phyloP scores from a whole-genome alignment of 1,139 yeast genomes.

The Wickerhamomyces sp. region DNA sequence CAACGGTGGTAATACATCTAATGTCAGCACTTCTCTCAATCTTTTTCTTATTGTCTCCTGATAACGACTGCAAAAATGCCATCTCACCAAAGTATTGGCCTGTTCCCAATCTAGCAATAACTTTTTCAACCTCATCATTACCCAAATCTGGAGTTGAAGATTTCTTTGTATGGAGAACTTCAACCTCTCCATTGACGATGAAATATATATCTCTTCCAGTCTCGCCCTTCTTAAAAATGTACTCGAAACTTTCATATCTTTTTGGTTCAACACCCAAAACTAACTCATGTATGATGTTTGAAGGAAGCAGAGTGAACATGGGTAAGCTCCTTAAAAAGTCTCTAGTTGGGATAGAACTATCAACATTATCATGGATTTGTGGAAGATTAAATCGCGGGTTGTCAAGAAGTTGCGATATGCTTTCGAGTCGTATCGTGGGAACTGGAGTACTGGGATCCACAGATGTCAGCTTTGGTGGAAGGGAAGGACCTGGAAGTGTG shows the following conservation, averaged over 20 bases:
- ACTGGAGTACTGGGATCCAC: slow-evolving; percentile 6
- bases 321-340: slow-evolving; percentile 54
- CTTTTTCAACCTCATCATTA: slow-evolving; percentile 29
- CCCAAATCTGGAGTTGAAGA: slow-evolving; percentile 14
- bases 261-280: slow-evolving; percentile 60
- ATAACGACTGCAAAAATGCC: slow-evolving; percentile 54
- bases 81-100: slow-evolving; percentile 76
- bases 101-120: slow-evolving; percentile 52
- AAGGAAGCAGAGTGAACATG: slow-evolving; percentile 51
- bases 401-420: background rate
- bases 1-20: slow-evolving; percentile 54
- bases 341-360: slow-evolving; percentile 49
- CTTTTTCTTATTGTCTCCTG: slow-evolving; percentile 25
- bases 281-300: slow-evolving; percentile 53
- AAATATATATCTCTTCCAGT: slow-evolving; percentile 60
- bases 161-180: slow-evolving; percentile 46
- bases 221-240: slow-evolving; percentile 55
- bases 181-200: slow-evolving; percentile 64
- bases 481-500: slow-evolving; percentile 20
- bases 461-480: slow-evolving; percentile 15
- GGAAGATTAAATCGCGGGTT: slow-evolving; percentile 9
- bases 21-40: slow-evolving; percentile 53
- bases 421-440: slow-evolving; percentile 1
- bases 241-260: slow-evolving; percentile 49
- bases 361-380: slow-evolving; percentile 34